Conservation (phyloP, 345 rosid species). For the Trapa incisa region DNA sequence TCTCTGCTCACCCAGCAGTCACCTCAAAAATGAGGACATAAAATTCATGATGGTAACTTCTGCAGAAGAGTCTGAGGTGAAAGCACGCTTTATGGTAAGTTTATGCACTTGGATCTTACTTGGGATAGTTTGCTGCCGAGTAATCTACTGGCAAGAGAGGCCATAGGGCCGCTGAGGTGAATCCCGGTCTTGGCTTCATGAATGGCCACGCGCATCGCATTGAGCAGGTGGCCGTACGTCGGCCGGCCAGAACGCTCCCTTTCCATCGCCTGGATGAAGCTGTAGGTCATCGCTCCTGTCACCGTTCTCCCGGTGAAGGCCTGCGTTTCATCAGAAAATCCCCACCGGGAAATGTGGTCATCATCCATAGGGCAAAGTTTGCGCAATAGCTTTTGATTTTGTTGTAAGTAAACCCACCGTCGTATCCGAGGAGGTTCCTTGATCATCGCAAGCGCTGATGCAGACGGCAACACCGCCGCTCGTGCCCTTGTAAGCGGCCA, state of each 20-base stretch:
- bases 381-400: too few species aligned
- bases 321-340: slow-evolving; percentile 18
- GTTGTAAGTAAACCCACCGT: slow-evolving; percentile 14
- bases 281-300: slow-evolving; percentile 65
- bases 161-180: slow-evolving; percentile 25
- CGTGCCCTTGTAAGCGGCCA: slow-evolving; percentile 41
- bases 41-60: neutral
- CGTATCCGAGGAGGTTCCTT: slow-evolving; percentile 39
- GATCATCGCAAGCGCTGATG: slow-evolving; percentile 66
- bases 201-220: slow-evolving; percentile 34
- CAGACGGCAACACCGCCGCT: slow-evolving; percentile 59
- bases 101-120: slow-evolving; percentile 17
- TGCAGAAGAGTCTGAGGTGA: too few species aligned
- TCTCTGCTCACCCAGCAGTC: neutral
- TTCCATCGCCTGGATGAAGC: slow-evolving; percentile 62
- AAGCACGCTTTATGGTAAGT: neutral
- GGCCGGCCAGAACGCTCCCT: slow-evolving; percentile 29
- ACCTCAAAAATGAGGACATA: too few species aligned
- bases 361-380: too few species aligned
- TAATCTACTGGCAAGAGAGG: slow-evolving; percentile 13
- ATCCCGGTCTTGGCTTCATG: slow-evolving; percentile 35
- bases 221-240: slow-evolving; percentile 52
- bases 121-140: slow-evolving; percentile 13
- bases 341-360: neutral
- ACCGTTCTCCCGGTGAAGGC: slow-evolving; percentile 38